Evolutionary conservation across 352 stramenopile genomes (phyloP).

Genomic region (Thraustochytrium sp.): DNA sequence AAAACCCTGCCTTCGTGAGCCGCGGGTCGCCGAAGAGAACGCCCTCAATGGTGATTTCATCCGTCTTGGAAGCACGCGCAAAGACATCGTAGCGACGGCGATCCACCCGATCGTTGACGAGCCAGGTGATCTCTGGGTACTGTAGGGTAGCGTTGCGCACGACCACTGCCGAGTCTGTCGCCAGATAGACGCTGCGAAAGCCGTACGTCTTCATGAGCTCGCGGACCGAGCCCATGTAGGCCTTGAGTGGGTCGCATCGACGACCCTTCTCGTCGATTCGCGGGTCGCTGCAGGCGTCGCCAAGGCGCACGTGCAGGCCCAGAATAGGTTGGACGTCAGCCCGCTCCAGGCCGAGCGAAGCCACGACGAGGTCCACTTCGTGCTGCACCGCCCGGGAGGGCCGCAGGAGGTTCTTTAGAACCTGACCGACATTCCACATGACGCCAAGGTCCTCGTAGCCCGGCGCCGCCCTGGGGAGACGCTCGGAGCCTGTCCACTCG

Average conservation of each 20-base stretch:
- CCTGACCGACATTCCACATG: conserved; percentile 34
- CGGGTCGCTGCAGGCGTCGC: conserved; percentile 26
- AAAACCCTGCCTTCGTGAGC: neutral
- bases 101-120: neutral
- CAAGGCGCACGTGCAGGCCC: conserved; percentile 33
- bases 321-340: neutral
- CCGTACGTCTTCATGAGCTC: neutral
- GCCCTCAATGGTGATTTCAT: conserved; percentile 2
- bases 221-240: neutral
- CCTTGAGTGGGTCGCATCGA: neutral
- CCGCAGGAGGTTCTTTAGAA: conserved; percentile 5
- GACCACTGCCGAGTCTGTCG: conserved; percentile 28
- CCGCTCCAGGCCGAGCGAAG: neutral
- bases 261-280: conserved; percentile 31
- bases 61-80: neutral
- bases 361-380: neutral
- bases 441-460: neutral
- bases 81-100: neutral
- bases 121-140: neutral
- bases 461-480: neutral
- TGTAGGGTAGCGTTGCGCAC: neutral
- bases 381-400: neutral
- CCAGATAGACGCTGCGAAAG: conserved; percentile 27
- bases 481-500: neutral
- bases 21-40: neutral